A percentile compares a stretch with the other conserved stretches of the same genome.
Evolutionary conservation across 2,329 filamentous ascomycete species (phyloP).

Genomic region (Calonectria fujianensis): DNA sequence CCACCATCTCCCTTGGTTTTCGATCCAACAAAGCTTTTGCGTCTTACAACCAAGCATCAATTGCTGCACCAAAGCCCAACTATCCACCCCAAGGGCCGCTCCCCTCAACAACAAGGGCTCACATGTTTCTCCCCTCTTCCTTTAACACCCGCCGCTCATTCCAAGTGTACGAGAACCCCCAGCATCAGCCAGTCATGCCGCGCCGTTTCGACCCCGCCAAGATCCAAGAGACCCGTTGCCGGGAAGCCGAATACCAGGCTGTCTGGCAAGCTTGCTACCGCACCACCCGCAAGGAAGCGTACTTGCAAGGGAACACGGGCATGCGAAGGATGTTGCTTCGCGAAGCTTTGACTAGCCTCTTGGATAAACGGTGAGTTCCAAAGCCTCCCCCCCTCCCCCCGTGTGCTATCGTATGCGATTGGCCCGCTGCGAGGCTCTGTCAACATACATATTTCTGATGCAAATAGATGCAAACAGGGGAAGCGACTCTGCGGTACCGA

Average conservation of each 20-base stretch:
- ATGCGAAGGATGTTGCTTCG: slow-evolving; percentile 41
- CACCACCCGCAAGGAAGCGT: slow-evolving; percentile 38
- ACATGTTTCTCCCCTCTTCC: neutral
- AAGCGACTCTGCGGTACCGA: slow-evolving; percentile 43
- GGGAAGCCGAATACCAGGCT: slow-evolving; percentile 53
- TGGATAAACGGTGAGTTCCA: slow-evolving; percentile 44
- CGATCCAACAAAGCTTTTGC: neutral
- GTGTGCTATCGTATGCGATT: neutral
- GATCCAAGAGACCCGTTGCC: slow-evolving; percentile 33
- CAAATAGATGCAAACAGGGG: slow-evolving; percentile 33
- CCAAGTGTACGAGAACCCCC: neutral
- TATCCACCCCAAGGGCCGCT: neutral
- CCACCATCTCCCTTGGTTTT: neutral
- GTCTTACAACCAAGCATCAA: neutral
- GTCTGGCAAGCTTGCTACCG: slow-evolving; percentile 53
- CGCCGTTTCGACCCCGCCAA: slow-evolving; percentile 17
- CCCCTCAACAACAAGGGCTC: neutral
- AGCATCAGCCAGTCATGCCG: slow-evolving; percentile 37
- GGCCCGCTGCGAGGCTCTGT: neutral
- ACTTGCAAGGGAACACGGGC: slow-evolving; percentile 23
- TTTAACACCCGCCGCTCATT: neutral
- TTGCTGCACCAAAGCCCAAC: neutral
- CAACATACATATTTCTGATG: neutral
- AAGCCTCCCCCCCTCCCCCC: neutral
- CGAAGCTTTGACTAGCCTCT: slow-evolving; percentile 23